Evolutionary conservation across 225 moss, liverwort and hornwort species (phyloP).

Genomic region (Neckera pumila): DNA sequence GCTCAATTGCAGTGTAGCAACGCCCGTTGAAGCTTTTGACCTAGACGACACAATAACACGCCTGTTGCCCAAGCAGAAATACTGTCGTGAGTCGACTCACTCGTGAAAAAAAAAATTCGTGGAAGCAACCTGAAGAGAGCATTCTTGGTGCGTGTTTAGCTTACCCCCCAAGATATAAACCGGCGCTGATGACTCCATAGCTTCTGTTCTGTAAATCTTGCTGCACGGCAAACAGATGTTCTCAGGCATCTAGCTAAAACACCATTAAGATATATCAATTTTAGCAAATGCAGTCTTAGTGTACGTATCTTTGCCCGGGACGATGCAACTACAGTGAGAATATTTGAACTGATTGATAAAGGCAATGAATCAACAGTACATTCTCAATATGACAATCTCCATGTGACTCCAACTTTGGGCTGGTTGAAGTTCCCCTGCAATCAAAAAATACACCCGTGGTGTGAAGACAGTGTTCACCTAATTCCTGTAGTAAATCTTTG

Average conservation of each 20-base stretch:
- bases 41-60: conserved; percentile 21
- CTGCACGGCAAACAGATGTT: conserved; percentile 6
- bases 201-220: background rate
- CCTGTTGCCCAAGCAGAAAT: conserved; percentile 5
- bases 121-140: background rate
- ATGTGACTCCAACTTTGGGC: background rate
- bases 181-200: conserved; percentile 29
- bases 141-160: background rate
- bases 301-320: background rate
- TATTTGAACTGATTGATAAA: background rate
- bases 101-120: background rate
- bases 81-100: background rate
- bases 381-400: background rate
- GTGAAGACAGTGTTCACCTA: background rate
- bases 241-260: background rate
- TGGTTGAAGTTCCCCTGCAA: conserved; percentile 14
- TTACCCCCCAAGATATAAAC: conserved; percentile 38
- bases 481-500: background rate
- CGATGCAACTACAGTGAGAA: background rate
- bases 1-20: conserved; percentile 21
- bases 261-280: background rate
- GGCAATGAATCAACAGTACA: background rate
- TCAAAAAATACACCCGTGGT: background rate
- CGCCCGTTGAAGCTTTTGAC: background rate
- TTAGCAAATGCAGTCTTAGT: background rate